These are phyloP conservation scores for Xylariaceae sp. DNA, from an alignment of 2,329 filamentous ascomycete genomes.

Conservation along the genomic window DNA sequence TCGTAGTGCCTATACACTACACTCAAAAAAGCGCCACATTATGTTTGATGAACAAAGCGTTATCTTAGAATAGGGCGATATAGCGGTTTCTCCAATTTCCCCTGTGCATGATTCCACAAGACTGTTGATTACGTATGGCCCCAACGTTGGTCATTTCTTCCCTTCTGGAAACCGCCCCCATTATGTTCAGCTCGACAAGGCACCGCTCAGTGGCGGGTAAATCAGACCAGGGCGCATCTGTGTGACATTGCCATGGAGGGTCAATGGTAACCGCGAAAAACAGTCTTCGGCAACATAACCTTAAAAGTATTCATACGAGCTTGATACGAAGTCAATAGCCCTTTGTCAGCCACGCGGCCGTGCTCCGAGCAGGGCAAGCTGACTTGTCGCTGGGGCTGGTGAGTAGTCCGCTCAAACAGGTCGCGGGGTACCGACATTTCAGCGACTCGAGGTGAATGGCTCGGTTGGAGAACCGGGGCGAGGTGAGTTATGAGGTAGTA, in stretches of 20 bases:
- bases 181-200: conserved; percentile 10
- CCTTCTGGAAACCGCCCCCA: conserved; percentile 15
- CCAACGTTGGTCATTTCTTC: background rate
- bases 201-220: background rate
- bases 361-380: conserved; percentile 2
- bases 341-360: too few relatives aligned
- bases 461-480: background rate
- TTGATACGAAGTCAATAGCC: too few relatives aligned
- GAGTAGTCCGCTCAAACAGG: background rate
- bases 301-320: too few relatives aligned
- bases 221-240: background rate
- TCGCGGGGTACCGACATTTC: conserved; percentile 4
- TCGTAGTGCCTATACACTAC: too few relatives aligned
- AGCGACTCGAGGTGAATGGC: background rate
- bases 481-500: background rate
- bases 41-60: background rate
- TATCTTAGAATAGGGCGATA: background rate
- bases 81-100: too few relatives aligned
- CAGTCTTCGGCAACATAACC: background rate
- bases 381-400: background rate
- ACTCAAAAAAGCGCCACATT: too few relatives aligned
- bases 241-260: background rate
- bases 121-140: background rate
- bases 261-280: background rate
- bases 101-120: too few relatives aligned